A percentile compares a stretch with the other conserved stretches of the same genome.
phyloP scores from a whole-genome alignment of 2,329 filamentous ascomycete genomes.

The Fusarium pininemorale region DNA sequence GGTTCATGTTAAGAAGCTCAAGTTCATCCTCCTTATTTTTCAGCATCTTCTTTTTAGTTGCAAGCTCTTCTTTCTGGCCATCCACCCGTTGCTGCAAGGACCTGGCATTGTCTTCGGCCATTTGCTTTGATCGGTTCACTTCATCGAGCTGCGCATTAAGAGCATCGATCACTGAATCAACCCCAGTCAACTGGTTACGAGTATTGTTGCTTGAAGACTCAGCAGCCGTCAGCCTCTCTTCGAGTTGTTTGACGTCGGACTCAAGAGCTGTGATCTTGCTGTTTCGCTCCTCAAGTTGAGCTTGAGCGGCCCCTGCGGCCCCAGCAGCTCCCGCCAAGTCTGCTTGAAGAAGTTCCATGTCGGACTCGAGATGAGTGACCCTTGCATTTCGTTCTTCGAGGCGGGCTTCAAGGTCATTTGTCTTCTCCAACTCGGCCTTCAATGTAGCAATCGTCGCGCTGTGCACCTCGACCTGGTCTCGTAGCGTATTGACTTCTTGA shows the following conservation, averaged over 20 bases:
- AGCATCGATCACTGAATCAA: conserved; percentile 44
- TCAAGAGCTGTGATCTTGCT: conserved; percentile 56
- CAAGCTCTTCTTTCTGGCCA: conserved; percentile 33
- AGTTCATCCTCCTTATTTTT: conserved; percentile 61
- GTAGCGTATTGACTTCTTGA: conserved; percentile 15
- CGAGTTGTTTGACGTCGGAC: conserved; percentile 40
- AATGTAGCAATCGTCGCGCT: conserved; percentile 32
- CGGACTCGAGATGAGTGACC: conserved; percentile 40
- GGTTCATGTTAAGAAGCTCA: conserved; percentile 59
- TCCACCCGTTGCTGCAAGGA: conserved; percentile 40
- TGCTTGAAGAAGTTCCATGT: conserved; percentile 47
- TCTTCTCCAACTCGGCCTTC: conserved; percentile 33
- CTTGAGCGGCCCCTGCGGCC: conserved; percentile 26
- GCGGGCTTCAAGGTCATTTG: conserved; percentile 17
- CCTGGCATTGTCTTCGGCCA: conserved; percentile 42
- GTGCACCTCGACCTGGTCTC: conserved; percentile 31
- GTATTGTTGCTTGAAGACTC: conserved; percentile 54
- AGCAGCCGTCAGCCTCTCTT: conserved; percentile 39
- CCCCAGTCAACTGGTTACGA: conserved; percentile 43
- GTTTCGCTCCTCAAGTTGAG: conserved; percentile 50
- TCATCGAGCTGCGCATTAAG: conserved; percentile 45
- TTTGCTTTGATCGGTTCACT: conserved; percentile 38
- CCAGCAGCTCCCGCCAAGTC: conserved; percentile 32
- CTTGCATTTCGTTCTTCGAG: conserved; percentile 33
- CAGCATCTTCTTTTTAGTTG: conserved; percentile 53